Percentiles rank a stretch among this genome's conserved stretches.
phyloP scores from a whole-genome alignment of 2,329 filamentous ascomycete genomes.

The Xylaria sp. region DNA sequence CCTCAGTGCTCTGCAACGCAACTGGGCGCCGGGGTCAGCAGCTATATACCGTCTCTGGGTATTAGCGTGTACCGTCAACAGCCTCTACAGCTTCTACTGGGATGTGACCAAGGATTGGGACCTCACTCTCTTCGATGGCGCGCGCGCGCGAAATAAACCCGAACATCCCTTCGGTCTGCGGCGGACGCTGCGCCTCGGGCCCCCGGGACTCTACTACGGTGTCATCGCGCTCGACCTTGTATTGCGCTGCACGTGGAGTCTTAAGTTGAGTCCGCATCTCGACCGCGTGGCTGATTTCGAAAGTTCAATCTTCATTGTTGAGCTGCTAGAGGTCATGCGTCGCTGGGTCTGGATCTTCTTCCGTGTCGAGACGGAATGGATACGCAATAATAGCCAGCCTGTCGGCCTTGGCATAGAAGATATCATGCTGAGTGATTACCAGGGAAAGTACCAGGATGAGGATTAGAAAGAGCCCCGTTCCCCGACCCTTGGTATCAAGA shows the following conservation, averaged over 20 bases:
- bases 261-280: constrained; percentile 83
- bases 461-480: constrained; percentile 39
- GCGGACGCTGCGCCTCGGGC: constrained; percentile 73
- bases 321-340: constrained; percentile 83
- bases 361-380: constrained; percentile 92
- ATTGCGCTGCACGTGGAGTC: constrained; percentile 87
- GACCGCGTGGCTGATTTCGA: constrained; percentile 87
- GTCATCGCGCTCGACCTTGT: constrained; percentile 80
- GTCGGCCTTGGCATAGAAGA: constrained; percentile 68
- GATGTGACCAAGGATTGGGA: constrained; percentile 98
- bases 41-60: constrained; percentile 68
- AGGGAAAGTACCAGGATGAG: constrained; percentile 65
- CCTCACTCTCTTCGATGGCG: constrained; percentile 75
- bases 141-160: constrained; percentile 53
- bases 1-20: constrained; percentile 74
- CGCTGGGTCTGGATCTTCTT: constrained; percentile 98
- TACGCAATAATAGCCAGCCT: constrained; percentile 55
- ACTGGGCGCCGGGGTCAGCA: constrained; percentile 46
- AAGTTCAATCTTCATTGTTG: constrained; percentile 84
- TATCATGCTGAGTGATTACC: constrained; percentile 74
- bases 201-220: constrained; percentile 77
- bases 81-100: constrained; percentile 97
- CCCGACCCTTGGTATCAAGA: constrained; percentile 12
- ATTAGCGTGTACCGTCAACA: constrained; percentile 78
- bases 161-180: constrained; percentile 81